Conservation (phyloP, 306 rosid genomes). For the Gleditsia sinensis region DNA sequence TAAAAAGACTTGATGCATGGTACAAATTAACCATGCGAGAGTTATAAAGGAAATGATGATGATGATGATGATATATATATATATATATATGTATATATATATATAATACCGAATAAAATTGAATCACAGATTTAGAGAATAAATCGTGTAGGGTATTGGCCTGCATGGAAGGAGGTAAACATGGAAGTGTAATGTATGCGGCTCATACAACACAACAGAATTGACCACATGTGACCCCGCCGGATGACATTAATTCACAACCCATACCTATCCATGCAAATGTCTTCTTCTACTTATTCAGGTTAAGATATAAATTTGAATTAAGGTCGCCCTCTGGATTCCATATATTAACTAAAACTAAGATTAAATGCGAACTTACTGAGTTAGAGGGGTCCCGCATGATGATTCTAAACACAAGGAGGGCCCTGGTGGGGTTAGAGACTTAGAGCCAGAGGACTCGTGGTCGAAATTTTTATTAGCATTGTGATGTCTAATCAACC, state of each 20-base stretch:
- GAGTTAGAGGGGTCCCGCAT: background rate
- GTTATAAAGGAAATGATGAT: background rate
- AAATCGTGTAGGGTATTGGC: conserved; percentile 22
- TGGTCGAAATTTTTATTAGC: background rate
- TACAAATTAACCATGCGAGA: background rate
- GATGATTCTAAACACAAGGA: background rate
- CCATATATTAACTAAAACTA: background rate
- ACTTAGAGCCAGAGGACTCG: background rate
- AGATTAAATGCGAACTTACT: background rate
- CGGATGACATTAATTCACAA: conserved; percentile 7
- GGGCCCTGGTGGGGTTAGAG: background rate
- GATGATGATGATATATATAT: too few relatives aligned
- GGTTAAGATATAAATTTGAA: background rate
- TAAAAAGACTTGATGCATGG: background rate
- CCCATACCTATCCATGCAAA: conserved; percentile 21
- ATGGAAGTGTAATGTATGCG: conserved; percentile 35
- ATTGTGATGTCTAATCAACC: background rate
- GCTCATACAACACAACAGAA: conserved; percentile 41
- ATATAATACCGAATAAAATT: background rate
- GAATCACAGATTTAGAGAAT: conserved; percentile 18
- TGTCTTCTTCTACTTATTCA: background rate
- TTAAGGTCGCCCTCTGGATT: background rate
- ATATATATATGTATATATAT: too few relatives aligned
- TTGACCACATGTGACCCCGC: too few relatives aligned
- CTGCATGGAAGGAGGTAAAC: conserved; percentile 47